A percentile compares a stretch with the other conserved stretches of the same genome.
Evolutionary conservation across 345 rosid species (phyloP).

Genomic region (Acer campestre): DNA sequence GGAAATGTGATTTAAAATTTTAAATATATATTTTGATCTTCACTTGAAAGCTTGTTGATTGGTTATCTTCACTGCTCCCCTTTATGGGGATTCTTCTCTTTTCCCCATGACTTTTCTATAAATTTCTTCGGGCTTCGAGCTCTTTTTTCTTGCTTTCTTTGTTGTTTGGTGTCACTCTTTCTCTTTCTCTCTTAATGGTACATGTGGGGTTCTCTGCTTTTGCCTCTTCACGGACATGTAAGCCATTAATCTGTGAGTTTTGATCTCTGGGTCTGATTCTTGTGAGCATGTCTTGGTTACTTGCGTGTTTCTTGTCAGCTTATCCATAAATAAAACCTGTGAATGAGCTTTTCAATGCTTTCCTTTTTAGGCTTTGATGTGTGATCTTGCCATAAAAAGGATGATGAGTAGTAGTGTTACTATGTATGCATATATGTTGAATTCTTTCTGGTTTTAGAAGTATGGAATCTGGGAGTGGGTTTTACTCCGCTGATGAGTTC

Average conservation of each 20-base stretch:
- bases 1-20: neutral
- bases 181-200: neutral
- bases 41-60: conserved; percentile 19
- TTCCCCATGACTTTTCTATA: conserved; percentile 36
- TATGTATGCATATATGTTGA: conserved; percentile 23
- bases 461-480: conserved; percentile 78
- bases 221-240: conserved; percentile 42
- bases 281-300: conserved; percentile 36
- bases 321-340: conserved; percentile 30
- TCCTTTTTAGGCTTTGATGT: conserved; percentile 26
- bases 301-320: conserved; percentile 35
- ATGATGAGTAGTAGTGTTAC: conserved; percentile 11
- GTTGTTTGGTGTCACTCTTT: conserved; percentile 11
- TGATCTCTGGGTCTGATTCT: conserved; percentile 22
- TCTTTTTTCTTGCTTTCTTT: conserved; percentile 15
- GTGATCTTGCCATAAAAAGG: conserved; percentile 24
- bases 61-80: conserved; percentile 28
- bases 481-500: conserved; percentile 49
- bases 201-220: conserved; percentile 46
- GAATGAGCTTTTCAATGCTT: conserved; percentile 33
- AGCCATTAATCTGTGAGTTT: conserved; percentile 36
- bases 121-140: conserved; percentile 26
- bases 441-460: conserved; percentile 27
- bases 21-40: conserved; percentile 7
- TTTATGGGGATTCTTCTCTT: conserved; percentile 36